These are phyloP conservation scores for Kwoniella shivajii DNA, from an alignment of 1,284 basidiomycete species.

Conservation along the genomic window DNA sequence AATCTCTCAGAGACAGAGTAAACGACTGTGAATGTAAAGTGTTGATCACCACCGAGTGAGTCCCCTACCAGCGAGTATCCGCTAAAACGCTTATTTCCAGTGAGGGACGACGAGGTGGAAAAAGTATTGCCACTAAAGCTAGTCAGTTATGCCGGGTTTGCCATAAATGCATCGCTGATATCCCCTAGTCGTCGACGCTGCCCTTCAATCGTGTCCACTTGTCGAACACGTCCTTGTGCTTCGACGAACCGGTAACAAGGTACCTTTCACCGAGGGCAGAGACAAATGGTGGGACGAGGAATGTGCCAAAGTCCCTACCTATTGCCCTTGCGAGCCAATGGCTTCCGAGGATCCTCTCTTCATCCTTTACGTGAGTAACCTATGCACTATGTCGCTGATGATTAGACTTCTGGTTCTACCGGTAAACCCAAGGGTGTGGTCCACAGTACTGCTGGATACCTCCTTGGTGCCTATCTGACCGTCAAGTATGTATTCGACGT, in stretches of 20 bases:
- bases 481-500: constrained; percentile 97
- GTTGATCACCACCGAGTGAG: constrained; percentile 83
- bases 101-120: constrained; percentile 91
- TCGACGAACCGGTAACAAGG: constrained; percentile 79
- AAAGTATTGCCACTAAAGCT: constrained; percentile 91
- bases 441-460: constrained; percentile 91
- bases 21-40: constrained; percentile 87
- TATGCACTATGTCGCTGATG: constrained; percentile 12
- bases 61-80: not conserved
- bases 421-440: constrained; percentile 98
- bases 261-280: constrained; percentile 80
- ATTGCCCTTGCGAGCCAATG: constrained; percentile 87
- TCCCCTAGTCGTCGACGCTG: constrained; percentile 76
- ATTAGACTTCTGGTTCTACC: constrained; percentile 87
- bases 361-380: constrained; percentile 82
- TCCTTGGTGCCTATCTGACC: constrained; percentile 85
- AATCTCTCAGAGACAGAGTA: constrained; percentile 90
- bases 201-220: constrained; percentile 77
- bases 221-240: constrained; percentile 93
- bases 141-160: constrained; percentile 48
- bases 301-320: constrained; percentile 76
- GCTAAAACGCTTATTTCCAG: constrained; percentile 19
- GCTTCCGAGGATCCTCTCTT: constrained; percentile 91
- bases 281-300: constrained; percentile 99
- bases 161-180: not conserved